Conservation (phyloP, 139 green algal genomes). For the Cymbomonas tetramitiformis region DNA sequence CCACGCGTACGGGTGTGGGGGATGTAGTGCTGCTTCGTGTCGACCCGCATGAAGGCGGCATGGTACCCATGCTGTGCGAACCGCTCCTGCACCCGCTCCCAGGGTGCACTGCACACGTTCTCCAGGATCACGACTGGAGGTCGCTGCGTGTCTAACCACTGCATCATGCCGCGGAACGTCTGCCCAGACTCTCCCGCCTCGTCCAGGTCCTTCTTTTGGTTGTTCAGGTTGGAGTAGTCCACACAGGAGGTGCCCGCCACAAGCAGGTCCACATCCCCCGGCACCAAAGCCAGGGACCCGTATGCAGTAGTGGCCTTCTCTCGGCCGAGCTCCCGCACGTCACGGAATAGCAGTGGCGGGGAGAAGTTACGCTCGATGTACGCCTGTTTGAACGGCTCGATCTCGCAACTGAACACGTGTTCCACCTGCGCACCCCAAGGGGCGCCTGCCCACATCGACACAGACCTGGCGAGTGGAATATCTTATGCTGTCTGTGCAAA, state of each 20-base stretch:
- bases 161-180: constrained; percentile 21
- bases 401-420: constrained; percentile 23
- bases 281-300: constrained; percentile 11
- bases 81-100: not conserved
- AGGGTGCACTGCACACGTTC: constrained; percentile 20
- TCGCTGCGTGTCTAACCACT: constrained; percentile 4
- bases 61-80: constrained; percentile 6
- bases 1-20: constrained; percentile 22
- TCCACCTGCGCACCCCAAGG: too few species aligned
- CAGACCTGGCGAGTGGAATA: too few species aligned
- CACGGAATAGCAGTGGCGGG: constrained; percentile 18
- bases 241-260: constrained; percentile 21
- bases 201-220: constrained; percentile 16
- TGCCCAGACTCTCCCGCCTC: constrained; percentile 16
- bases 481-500: too few species aligned
- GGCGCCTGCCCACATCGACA: too few species aligned
- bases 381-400: constrained; percentile 23
- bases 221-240: constrained; percentile 26
- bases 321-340: constrained; percentile 16
- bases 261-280: constrained; percentile 18
- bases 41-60: constrained; percentile 9
- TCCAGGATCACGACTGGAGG: constrained; percentile 18
- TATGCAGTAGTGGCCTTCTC: constrained; percentile 14
- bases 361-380: constrained; percentile 26
- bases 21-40: constrained; percentile 23